These are phyloP conservation scores for Acrodontium crateriforme DNA, from an alignment of 2,329 filamentous ascomycete species.

Conservation along the genomic window DNA sequence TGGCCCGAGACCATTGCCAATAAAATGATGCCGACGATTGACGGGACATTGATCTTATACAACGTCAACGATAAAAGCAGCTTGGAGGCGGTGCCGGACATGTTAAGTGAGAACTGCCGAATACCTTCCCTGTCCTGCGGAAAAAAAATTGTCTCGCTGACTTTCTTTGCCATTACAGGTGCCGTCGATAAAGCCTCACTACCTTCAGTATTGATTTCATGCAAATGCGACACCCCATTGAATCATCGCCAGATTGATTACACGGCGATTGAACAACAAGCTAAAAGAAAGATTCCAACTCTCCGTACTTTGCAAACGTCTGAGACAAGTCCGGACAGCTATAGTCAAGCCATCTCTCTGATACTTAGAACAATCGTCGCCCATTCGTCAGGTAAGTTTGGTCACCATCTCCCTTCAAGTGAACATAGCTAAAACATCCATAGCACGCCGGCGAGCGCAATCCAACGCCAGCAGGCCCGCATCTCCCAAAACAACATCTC, in stretches of 20 bases:
- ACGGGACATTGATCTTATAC: conserved; percentile 76
- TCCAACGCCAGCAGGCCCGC: conserved; percentile 30
- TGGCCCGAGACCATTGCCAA: conserved; percentile 47
- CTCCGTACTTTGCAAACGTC: conserved; percentile 63
- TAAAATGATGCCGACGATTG: conserved; percentile 57
- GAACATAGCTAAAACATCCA: conserved; percentile 8
- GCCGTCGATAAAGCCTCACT: conserved; percentile 58
- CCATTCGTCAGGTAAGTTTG: conserved; percentile 48
- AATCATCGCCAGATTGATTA: conserved; percentile 58
- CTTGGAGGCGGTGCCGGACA: conserved; percentile 58
- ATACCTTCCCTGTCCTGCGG: conserved; percentile 1
- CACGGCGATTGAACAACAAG: conserved; percentile 50
- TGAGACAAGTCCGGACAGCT: conserved; percentile 52
- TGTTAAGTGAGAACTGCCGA: conserved; percentile 53
- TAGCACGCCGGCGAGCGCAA: conserved; percentile 29
- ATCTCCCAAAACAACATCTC: conserved; percentile 24
- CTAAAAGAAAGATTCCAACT: conserved; percentile 46
- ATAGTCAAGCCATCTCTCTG: conserved; percentile 60
- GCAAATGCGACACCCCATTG: conserved; percentile 73
- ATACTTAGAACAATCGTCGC: conserved; percentile 60
- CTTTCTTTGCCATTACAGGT: conserved; percentile 42
- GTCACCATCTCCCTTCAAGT: background rate
- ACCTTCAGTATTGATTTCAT: conserved; percentile 70
- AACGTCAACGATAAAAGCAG: conserved; percentile 70
- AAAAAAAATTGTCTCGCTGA: background rate